These are phyloP conservation scores for Pichia sp. DNA, from an alignment of 1,139 yeast species.

Conservation along the genomic window DNA sequence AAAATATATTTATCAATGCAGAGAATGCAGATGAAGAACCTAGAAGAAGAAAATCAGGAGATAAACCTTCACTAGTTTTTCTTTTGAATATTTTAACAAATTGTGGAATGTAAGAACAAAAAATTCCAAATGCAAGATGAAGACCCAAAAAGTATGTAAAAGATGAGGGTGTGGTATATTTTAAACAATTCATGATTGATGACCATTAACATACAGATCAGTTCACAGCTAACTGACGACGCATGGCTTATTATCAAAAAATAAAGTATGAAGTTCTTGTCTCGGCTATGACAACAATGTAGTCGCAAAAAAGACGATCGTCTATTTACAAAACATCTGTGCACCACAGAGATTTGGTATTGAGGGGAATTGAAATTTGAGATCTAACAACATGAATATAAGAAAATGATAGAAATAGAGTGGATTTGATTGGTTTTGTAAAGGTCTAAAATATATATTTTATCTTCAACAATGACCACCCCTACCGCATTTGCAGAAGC, in stretches of 20 bases:
- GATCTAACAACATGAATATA: neutral
- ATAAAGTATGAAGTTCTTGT: neutral
- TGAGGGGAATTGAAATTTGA: neutral
- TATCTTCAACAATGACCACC: slow-evolving; percentile 22
- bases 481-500: slow-evolving; percentile 78
- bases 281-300: neutral
- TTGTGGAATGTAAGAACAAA: slow-evolving; percentile 74
- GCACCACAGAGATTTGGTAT: neutral
- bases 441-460: slow-evolving; percentile 38
- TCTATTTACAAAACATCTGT: neutral
- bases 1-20: slow-evolving; percentile 60
- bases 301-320: neutral
- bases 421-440: neutral
- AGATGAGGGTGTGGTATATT: slow-evolving; percentile 41
- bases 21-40: slow-evolving; percentile 70
- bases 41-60: slow-evolving; percentile 63
- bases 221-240: no score
- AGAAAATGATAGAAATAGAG: neutral
- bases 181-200: slow-evolving; percentile 30
- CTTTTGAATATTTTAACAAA: slow-evolving; percentile 54
- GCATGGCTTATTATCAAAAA: no score
- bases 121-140: slow-evolving; percentile 58
- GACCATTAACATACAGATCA: no score
- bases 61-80: slow-evolving; percentile 69
- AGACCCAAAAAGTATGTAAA: slow-evolving; percentile 45